phyloP scores from a whole-genome alignment of 1,284 basidiomycete species.

The Cryptococcus sp. region DNA sequence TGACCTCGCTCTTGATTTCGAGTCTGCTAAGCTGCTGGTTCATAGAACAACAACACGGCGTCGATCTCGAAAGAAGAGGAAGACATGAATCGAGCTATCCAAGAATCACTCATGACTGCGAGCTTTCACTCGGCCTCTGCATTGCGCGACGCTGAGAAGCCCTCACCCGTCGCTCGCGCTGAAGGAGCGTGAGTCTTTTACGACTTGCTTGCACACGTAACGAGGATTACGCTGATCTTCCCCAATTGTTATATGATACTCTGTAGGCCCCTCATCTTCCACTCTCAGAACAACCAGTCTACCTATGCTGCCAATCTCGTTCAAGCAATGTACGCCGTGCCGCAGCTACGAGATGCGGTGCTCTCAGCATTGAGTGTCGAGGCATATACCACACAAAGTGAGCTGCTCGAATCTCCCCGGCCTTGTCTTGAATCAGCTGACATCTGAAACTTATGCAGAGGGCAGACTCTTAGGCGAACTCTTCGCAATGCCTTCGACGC shows the following conservation, averaged over 20 bases:
- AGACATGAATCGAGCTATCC: constrained; percentile 46
- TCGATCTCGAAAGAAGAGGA: constrained; percentile 40
- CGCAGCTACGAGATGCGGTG: constrained; percentile 36
- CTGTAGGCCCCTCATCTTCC: constrained; percentile 29
- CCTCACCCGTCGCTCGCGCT: constrained; percentile 15
- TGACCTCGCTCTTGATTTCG: not conserved
- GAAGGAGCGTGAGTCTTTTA: constrained; percentile 36
- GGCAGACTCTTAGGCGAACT: not conserved
- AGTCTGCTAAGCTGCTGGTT: not conserved
- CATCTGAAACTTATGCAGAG: not conserved
- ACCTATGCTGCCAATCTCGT: constrained; percentile 36
- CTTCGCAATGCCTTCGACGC: not conserved
- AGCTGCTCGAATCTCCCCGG: not conserved
- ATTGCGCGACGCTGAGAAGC: constrained; percentile 17
- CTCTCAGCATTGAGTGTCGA: not conserved
- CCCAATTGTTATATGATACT: not conserved
- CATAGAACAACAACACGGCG: constrained; percentile 5
- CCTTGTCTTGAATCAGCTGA: not conserved
- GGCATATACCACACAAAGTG: not conserved
- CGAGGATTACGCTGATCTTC: not conserved
- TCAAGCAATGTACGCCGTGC: constrained; percentile 44
- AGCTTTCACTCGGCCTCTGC: constrained; percentile 41
- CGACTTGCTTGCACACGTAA: not conserved
- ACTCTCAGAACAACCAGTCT: constrained; percentile 27
- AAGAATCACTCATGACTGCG: constrained; percentile 50